These are phyloP conservation scores for Hypoxylon lienhwacheense DNA, from an alignment of 495 filamentous ascomycete species.

Conservation along the genomic window DNA sequence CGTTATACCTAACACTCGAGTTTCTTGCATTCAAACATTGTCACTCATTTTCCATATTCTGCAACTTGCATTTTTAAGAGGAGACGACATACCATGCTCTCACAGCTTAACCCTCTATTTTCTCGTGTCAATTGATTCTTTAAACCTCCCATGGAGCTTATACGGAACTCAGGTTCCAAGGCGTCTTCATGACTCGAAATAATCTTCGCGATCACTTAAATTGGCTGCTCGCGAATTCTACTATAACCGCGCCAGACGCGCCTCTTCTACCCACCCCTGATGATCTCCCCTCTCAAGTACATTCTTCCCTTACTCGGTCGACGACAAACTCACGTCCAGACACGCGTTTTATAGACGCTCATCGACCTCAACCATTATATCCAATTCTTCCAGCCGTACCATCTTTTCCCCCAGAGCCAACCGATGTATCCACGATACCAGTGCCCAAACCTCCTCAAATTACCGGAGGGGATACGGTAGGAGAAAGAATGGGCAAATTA, in stretches of 20 bases:
- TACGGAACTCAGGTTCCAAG: conserved; percentile 41
- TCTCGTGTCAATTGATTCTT: conserved; percentile 29
- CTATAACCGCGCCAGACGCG: conserved; percentile 38
- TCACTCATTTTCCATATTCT: conserved; percentile 4
- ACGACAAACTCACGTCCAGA: conserved; percentile 10
- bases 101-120: background rate
- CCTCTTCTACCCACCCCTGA: conserved; percentile 37
- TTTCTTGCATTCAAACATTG: too few relatives aligned
- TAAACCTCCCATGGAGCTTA: conserved; percentile 38
- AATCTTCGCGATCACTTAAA: conserved; percentile 61
- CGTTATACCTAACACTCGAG: too few relatives aligned
- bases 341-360: conserved; percentile 15
- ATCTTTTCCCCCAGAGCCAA: conserved; percentile 12
- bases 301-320: conserved; percentile 16
- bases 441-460: conserved; percentile 18
- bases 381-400: conserved; percentile 28
- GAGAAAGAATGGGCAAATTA: conserved; percentile 37
- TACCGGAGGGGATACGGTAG: conserved; percentile 20
- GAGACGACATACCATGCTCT: conserved; percentile 6
- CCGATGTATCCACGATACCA: conserved; percentile 29
- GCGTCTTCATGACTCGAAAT: conserved; percentile 64
- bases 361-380: conserved; percentile 22
- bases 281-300: conserved; percentile 15
- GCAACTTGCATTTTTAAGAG: background rate
- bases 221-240: conserved; percentile 57